These are phyloP conservation scores for Arxiozyma slooffiae DNA, from an alignment of 1,139 yeast species.

Conservation along the genomic window DNA sequence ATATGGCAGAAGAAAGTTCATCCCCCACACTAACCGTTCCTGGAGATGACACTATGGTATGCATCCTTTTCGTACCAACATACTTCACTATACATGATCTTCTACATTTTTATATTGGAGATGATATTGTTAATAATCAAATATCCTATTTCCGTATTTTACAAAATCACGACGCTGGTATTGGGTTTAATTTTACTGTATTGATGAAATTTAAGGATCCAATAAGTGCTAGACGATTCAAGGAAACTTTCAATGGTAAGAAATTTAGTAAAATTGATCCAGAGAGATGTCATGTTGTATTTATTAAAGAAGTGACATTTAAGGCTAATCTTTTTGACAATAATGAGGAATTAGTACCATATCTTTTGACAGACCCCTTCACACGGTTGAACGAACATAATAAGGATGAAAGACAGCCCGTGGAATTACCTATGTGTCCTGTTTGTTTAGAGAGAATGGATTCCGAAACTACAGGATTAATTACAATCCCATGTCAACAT, in stretches of 20 bases:
- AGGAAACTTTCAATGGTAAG: conserved; percentile 58
- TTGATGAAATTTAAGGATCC: conserved; percentile 60
- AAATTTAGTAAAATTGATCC: conserved; percentile 83
- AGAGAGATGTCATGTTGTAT: conserved; percentile 71
- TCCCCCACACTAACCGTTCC: conserved; percentile 24
- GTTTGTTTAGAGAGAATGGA: conserved; percentile 91
- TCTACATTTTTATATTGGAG: conserved; percentile 57
- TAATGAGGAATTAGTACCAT: conserved; percentile 41
- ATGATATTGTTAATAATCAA: conserved; percentile 45
- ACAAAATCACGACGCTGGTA: conserved; percentile 50
- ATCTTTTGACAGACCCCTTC: conserved; percentile 66
- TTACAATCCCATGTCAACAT: conserved; percentile 88
- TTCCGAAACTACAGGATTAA: conserved; percentile 64
- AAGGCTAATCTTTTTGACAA: conserved; percentile 25
- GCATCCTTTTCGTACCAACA: conserved; percentile 78
- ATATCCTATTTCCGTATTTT: conserved; percentile 68
- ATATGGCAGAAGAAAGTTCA: not conserved
- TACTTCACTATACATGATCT: conserved; percentile 81
- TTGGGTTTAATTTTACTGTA: conserved; percentile 55
- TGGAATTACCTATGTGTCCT: conserved; percentile 86
- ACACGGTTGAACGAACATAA: conserved; percentile 10
- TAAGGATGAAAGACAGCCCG: conserved; percentile 6
- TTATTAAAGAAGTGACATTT: conserved; percentile 46
- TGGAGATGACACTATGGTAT: conserved; percentile 58
- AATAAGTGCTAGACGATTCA: conserved; percentile 51